Base-by-base conservation (phyloP, 2,329 filamentous ascomycete species). In the Colletotrichum kahawae region DNA sequence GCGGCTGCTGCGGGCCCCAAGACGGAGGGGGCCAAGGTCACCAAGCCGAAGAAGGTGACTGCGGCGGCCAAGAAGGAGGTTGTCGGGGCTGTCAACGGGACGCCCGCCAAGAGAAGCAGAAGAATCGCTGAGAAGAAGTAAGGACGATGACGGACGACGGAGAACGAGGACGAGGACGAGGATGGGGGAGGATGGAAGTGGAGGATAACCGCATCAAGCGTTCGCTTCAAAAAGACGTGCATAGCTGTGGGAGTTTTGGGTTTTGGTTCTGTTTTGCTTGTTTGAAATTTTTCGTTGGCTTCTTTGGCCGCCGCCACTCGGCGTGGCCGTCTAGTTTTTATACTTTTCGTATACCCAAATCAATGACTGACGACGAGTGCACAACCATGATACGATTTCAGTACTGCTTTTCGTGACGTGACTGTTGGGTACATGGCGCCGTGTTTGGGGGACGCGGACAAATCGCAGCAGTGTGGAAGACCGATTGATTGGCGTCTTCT, bases 11-110 rank as follows among this genome's bases (percentile, higher is more conserved):
- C 64, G 8, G 72, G 67, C 8, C 64, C 75, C 66, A 83, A 82
- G 78, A 78, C 82, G 62, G 82, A 79, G 7, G 78, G 81, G 14
- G 81, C 83, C 75, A 83, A 83, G 77, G 78, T 79, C 10, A 77
- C 79, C 67, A 82, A 74, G 43, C 54, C 51, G 51, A 56, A 27
- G 24, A 60, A 74, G 51, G 70, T 74, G 29, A 74, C 66, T 33
- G 34, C 70, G 24, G 69, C 77, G 18, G 74, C 71, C 13, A 76
- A 70, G 51, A 76, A 66, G 36, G 71, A 71, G 21, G 4, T 71
- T 7, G 75, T 72, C 5, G 48, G 54, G 59, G 71, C 67, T 38
- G 71, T 56, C 7, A 76, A 76, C 29, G 75, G 75, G 6, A 77
- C 75, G 0, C 70, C 70, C 1, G 72, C 72, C 16, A 76, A 75